Percentiles rank a stretch among this genome's conserved stretches.
Evolutionary conservation across 306 rosid genomes (phyloP).

Genomic region (Lathyrus sativus): DNA sequence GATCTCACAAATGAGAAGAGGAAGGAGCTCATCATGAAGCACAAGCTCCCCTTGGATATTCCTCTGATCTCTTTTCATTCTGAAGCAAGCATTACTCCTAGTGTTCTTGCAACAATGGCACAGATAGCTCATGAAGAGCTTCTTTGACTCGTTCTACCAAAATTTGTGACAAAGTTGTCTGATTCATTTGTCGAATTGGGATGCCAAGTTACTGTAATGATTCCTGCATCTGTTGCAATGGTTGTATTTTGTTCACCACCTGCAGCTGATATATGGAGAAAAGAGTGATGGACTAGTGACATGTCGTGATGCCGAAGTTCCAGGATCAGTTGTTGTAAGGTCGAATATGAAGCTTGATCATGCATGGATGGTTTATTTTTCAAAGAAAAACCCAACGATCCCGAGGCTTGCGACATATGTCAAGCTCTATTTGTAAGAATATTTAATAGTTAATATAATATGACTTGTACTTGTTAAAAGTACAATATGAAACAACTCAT

Average conservation of each 20-base stretch:
- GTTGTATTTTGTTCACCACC: constrained; percentile 75
- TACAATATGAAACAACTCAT: no score
- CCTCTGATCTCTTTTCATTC: constrained; percentile 77
- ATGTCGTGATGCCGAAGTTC: constrained; percentile 78
- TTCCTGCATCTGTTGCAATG: constrained; percentile 80
- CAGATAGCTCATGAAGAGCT: constrained; percentile 83
- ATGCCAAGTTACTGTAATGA: constrained; percentile 61
- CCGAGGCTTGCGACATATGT: no score
- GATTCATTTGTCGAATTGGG: constrained; percentile 43
- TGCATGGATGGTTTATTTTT: no score
- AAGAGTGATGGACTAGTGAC: constrained; percentile 79
- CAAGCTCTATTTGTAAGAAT: no score
- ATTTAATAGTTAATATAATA: no score
- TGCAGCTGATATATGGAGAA: constrained; percentile 75
- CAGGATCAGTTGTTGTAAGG: constrained; percentile 67
- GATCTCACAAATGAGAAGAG: no score
- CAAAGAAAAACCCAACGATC: no score
- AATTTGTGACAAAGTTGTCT: constrained; percentile 33
- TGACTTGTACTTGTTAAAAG: no score
- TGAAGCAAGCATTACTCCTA: constrained; percentile 63
- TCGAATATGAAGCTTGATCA: no score
- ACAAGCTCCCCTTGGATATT: constrained; percentile 22
- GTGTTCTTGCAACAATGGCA: constrained; percentile 79
- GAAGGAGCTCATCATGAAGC: no score
- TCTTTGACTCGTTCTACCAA: constrained; percentile 61